These are phyloP conservation scores for Hymenoscyphus fructigenus DNA, from an alignment of 2,329 filamentous ascomycete genomes.

Conservation along the genomic window DNA sequence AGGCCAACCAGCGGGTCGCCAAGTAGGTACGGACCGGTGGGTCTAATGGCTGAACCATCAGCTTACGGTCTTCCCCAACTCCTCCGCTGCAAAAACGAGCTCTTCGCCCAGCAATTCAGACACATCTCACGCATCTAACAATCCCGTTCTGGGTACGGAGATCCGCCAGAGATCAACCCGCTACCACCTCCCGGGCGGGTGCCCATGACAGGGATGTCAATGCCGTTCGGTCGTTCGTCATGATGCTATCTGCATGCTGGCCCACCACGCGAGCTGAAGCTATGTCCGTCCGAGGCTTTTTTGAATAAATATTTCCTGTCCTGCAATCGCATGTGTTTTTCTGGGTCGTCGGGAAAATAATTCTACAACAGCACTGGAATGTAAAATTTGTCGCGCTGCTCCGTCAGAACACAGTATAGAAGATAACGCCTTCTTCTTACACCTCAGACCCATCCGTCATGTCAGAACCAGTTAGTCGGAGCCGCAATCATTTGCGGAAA, in stretches of 20 bases:
- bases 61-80: constrained; percentile 14
- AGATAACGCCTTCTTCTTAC: constrained; percentile 8
- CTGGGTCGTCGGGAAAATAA: constrained; percentile 8
- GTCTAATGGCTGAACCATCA: constrained; percentile 4
- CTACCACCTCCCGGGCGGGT: neutral
- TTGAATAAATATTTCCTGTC: constrained; percentile 3
- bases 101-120: neutral
- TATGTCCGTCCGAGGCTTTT: neutral
- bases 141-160: constrained; percentile 11
- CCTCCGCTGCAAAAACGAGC: constrained; percentile 9
- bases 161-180: constrained; percentile 6
- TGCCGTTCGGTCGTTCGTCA: neutral
- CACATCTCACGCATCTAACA: neutral
- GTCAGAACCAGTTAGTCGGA: constrained; percentile 11
- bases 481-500: constrained; percentile 11
- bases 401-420: neutral
- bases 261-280: constrained; percentile 5
- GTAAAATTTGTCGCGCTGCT: neutral
- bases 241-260: constrained; percentile 6
- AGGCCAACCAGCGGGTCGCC: neutral
- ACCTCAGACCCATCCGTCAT: constrained; percentile 7
- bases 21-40: neutral
- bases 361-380: constrained; percentile 2
- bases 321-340: constrained; percentile 3
- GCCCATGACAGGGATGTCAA: neutral